Evolutionary conservation across 768 basidiomycete species (phyloP).

Genomic region (Macrolepiota dolichaula): DNA sequence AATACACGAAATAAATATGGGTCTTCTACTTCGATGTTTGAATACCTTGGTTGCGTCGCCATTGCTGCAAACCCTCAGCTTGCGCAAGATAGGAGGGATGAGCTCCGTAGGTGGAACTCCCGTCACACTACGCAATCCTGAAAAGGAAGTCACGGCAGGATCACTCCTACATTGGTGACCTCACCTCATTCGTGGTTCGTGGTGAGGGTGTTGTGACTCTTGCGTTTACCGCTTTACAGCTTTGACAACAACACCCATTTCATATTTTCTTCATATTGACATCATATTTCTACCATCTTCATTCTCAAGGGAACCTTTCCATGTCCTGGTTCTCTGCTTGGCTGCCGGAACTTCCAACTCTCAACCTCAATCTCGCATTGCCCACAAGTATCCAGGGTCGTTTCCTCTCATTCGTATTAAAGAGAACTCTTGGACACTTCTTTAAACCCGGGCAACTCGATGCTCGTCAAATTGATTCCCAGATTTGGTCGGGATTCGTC

Average conservation of each 20-base stretch:
- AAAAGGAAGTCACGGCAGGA: constrained; percentile 10
- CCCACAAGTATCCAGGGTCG: constrained; percentile 78
- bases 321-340: constrained; percentile 54
- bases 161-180: constrained; percentile 8
- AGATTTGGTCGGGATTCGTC: constrained; percentile 88
- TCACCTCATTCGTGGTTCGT: constrained; percentile 6
- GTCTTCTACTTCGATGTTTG: too few species aligned
- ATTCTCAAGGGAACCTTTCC: not conserved
- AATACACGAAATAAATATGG: too few species aligned
- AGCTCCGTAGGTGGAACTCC: too few species aligned
- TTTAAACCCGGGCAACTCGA: constrained; percentile 90
- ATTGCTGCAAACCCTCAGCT: too few species aligned
- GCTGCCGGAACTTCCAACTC: constrained; percentile 61
- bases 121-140: not conserved
- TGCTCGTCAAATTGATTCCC: constrained; percentile 82
- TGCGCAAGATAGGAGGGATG: too few species aligned
- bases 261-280: not conserved
- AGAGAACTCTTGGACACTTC: constrained; percentile 78
- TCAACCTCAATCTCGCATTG: constrained; percentile 65
- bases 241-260: not conserved
- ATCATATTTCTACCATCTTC: not conserved
- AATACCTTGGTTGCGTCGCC: too few species aligned
- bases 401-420: constrained; percentile 87
- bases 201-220: not conserved
- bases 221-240: not conserved